Conservation (phyloP, 371 early-diverging fungal genomes). For the Syncephalastrum racemosum region DNA sequence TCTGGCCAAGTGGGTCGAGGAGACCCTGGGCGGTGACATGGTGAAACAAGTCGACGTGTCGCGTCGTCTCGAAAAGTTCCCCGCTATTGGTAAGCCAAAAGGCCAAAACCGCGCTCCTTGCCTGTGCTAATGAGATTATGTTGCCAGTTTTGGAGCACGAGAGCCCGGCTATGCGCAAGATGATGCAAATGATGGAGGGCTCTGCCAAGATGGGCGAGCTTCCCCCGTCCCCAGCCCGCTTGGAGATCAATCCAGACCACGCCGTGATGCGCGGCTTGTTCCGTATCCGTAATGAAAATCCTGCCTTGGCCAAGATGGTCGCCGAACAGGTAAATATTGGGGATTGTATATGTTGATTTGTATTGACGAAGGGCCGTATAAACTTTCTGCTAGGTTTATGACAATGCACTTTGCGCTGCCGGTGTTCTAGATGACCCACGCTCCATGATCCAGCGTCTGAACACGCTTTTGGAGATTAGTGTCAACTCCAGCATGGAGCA, state of each 20-base stretch:
- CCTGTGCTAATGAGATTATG: neutral
- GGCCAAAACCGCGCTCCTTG: neutral
- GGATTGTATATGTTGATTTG: too few species aligned
- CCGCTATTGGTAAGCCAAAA: conserved; percentile 61
- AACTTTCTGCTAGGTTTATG: conserved; percentile 52
- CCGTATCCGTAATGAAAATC: conserved; percentile 56
- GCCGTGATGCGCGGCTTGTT: conserved; percentile 72
- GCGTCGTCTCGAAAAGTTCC: conserved; percentile 66
- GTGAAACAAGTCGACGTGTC: conserved; percentile 70
- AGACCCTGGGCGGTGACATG: conserved; percentile 61
- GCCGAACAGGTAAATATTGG: conserved; percentile 46
- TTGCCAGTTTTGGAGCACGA: conserved; percentile 70
- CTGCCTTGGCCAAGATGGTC: conserved; percentile 66
- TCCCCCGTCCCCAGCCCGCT: conserved; percentile 53
- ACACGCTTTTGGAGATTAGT: conserved; percentile 59
- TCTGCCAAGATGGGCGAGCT: conserved; percentile 60
- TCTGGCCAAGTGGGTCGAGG: conserved; percentile 68
- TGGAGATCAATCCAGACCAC: conserved; percentile 89
- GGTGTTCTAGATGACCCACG: conserved; percentile 80
- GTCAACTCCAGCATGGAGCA: conserved; percentile 39
- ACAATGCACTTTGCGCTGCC: conserved; percentile 79
- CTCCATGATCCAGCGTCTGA: conserved; percentile 74
- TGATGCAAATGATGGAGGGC: conserved; percentile 74
- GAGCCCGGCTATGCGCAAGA: conserved; percentile 74
- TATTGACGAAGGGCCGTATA: neutral